phyloP scores from a whole-genome alignment of 441 rosid species.

The Populus tomentosa region DNA sequence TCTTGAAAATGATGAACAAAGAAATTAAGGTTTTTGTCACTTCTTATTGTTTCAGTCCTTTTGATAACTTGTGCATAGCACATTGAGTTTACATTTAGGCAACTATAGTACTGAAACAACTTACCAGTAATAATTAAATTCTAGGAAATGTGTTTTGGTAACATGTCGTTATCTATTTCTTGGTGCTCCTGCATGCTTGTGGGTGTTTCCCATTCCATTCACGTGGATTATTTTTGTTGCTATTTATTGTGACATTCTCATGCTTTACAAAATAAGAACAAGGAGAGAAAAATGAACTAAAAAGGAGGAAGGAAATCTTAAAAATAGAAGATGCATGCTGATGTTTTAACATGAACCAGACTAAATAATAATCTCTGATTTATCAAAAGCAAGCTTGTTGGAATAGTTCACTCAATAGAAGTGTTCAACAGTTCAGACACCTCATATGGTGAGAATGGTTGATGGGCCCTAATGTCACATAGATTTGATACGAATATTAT shows the following conservation, averaged over 20 bases:
- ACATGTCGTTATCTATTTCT: not conserved
- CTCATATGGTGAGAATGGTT: not conserved
- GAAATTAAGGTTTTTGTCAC: conserved; percentile 47
- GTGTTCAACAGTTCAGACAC: not conserved
- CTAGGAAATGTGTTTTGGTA: not conserved
- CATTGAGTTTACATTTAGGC: not conserved
- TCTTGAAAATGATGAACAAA: conserved; percentile 73
- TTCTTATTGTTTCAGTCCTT: not conserved
- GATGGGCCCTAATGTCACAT: not conserved
- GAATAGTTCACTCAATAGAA: not conserved
- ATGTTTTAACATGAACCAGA: not conserved
- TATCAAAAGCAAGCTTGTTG: not conserved
- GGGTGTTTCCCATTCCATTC: not conserved
- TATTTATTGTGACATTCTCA: not conserved
- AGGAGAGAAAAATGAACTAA: not conserved
- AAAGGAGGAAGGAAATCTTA: not conserved
- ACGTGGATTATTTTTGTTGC: not conserved
- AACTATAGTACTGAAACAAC: not conserved
- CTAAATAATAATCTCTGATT: not conserved
- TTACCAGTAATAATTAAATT: not conserved
- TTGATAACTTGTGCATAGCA: not conserved
- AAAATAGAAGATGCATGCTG: not conserved
- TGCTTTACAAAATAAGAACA: not conserved
- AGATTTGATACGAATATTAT: not conserved
- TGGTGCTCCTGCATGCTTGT: not conserved